Evolutionary conservation across 2,329 filamentous ascomycete genomes (phyloP), one percentile per base, ranked within the genome.

Genomic region (Colletotrichum musae): DNA sequence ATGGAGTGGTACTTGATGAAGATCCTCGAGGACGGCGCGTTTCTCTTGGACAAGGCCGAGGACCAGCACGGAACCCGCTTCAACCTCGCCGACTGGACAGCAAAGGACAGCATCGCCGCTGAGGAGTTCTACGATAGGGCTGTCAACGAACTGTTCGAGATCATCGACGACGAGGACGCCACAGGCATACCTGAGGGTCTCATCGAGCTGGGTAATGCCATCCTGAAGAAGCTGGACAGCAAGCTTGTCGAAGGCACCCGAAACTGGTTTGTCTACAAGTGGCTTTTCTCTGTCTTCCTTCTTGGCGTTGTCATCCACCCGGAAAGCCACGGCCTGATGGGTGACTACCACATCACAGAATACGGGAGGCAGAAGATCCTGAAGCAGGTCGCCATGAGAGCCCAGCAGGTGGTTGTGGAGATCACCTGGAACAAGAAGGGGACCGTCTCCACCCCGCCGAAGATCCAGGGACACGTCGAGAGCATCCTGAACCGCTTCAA

Each of bases 1-100:
- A 91, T 99, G 85, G 95, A 98, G 81, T 93, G 94, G 81, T 98
- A 95, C 79, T 88, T 99, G 13, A 96, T 97, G 93, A 93, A 96
- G 78, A 94, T 97, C 70, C 88, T 99, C 39, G 94, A 97, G 80
- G 93, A 97, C 75, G 96, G 96, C 73, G 92, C 94, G 47, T 98
- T 98, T 77, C 85, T 98, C 66, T 86, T 98, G 74, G 94, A 97
- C 76, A 91, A 93, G 76, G 91, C 93, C 75, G 93, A 95, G 79
- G 92, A 94, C 76, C 92, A 94, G 74, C 87, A 92, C 71, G 89
- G 91, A 43, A 90, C 91, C 70, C 86, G 92, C 72, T 88, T 92
- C 80, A 91, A 94, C 80, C 84, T 93, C 48, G 91, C 92, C 64
- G 87, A 91, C 71, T 93, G 93, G 83, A 91, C 91, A 71, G 89